Evolutionary conservation across 139 green algal species (phyloP).

Genomic region (Asterochloris sp.): DNA sequence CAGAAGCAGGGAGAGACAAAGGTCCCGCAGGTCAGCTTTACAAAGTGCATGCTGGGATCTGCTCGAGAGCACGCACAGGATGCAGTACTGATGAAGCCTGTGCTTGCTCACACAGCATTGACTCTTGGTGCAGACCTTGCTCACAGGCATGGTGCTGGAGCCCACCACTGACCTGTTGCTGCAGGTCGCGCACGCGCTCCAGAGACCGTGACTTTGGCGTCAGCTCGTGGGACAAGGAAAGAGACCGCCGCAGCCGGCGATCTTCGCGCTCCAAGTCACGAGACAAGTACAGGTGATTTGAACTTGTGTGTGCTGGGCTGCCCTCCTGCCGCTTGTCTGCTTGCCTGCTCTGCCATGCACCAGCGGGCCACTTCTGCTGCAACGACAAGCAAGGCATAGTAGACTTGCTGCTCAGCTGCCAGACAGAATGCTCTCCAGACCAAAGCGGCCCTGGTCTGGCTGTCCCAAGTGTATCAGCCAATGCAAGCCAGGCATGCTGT

Average conservation of each 20-base stretch:
- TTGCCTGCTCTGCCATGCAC: background rate
- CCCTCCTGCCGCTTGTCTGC: background rate
- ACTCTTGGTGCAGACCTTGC: background rate
- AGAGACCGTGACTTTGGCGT: conserved; percentile 5
- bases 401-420: background rate
- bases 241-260: background rate
- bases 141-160: conserved; percentile 1
- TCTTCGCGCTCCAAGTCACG: background rate
- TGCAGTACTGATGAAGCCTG: background rate
- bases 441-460: too few species aligned
- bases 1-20: conserved; percentile 11
- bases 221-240: conserved; percentile 4
- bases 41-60: too few species aligned
- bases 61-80: conserved; percentile 1
- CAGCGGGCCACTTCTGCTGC: background rate
- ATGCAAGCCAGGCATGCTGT: background rate
- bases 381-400: background rate
- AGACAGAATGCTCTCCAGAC: too few species aligned
- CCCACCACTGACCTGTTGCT: background rate
- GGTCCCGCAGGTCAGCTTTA: background rate
- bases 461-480: too few species aligned
- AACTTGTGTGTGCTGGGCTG: too few species aligned
- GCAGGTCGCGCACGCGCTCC: conserved; percentile 1
- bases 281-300: background rate
- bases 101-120: too few species aligned